Evolutionary conservation across 2,329 filamentous ascomycete species (phyloP).

Genomic region (Neopestalotiopsis rosae): DNA sequence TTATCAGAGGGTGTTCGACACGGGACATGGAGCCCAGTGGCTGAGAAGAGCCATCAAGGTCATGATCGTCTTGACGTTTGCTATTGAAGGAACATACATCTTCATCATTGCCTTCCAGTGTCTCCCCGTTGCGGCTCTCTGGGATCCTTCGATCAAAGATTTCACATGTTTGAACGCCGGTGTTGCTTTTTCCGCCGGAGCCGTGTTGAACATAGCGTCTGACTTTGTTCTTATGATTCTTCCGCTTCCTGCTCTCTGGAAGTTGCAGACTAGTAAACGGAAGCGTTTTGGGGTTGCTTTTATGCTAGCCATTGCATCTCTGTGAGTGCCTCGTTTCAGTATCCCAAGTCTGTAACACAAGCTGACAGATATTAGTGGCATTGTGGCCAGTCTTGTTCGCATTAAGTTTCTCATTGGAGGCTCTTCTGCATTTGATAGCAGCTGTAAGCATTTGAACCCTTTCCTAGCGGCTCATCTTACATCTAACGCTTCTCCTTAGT

Average conservation of each 20-base stretch:
- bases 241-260: conserved; percentile 11
- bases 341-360: not conserved
- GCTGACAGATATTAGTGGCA: not conserved
- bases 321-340: not conserved
- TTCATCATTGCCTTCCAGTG: conserved; percentile 16
- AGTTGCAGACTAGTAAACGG: conserved; percentile 7
- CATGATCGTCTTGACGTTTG: conserved; percentile 11
- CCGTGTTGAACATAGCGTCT: conserved; percentile 9
- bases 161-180: not conserved
- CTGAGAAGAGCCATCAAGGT: conserved; percentile 3
- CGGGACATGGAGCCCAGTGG: conserved; percentile 1
- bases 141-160: conserved; percentile 12
- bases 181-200: conserved; percentile 4
- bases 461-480: not conserved
- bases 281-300: conserved; percentile 5
- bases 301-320: conserved; percentile 12
- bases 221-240: conserved; percentile 12
- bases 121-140: conserved; percentile 9
- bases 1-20: conserved; percentile 13
- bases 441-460: not conserved
- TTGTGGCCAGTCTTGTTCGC: conserved; percentile 12
- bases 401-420: conserved; percentile 7
- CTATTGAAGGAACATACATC: conserved; percentile 10
- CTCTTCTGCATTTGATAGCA: conserved; percentile 9
- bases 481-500: not conserved